Evolutionary conservation across 1,284 basidiomycete species (phyloP), one percentile per base, ranked within the genome.

Genomic region (Moniliella sp.): DNA sequence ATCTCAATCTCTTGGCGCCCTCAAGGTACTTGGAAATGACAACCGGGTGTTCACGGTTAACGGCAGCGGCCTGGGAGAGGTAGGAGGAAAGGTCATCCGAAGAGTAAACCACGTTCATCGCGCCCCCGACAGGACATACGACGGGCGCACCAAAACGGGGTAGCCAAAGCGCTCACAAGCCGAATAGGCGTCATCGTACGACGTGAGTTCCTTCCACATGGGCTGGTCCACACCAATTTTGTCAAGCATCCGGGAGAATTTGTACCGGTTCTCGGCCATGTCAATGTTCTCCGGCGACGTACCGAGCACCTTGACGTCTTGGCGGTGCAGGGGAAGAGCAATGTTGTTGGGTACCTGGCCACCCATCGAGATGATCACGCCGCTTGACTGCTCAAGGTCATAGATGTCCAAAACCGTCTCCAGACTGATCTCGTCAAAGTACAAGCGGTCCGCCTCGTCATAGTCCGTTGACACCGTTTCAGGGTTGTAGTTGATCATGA

Each of bases 401-500:
- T 94, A 94, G 53, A 97, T 91, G 61, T 97, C 91, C 30, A 97
- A 69, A 40, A 97, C 83, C 0, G 82, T 80, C 67, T 97, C 88
- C 48, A 94, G 65, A 48, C 78, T 78, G 67, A 97, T 94, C 63
- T 91, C 93, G 66, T 97, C 88, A 62, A 97, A 97, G 69, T 97
- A 97, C 27, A 97, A 71, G 26, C 83, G 73, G 62, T 97, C 88
- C 16, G 88, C 88, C 61, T 97, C 91, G 64, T 97, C 88, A 63
- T 93, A 97, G 63, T 97, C 91, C 28, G 91, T 94, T 56, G 80
- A 84, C 58, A 97, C 88, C 0, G 88, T 97, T 67, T 97, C 91
- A 15, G 88, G 88, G 63, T 94, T 94, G 66, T 94, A 94, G 67
- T 94, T 97, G 65, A 97, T 79, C 91, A 94, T 97, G 65, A 94